Evolutionary conservation across 768 basidiomycete genomes (phyloP).

Genomic region (Tulasnella sp.): DNA sequence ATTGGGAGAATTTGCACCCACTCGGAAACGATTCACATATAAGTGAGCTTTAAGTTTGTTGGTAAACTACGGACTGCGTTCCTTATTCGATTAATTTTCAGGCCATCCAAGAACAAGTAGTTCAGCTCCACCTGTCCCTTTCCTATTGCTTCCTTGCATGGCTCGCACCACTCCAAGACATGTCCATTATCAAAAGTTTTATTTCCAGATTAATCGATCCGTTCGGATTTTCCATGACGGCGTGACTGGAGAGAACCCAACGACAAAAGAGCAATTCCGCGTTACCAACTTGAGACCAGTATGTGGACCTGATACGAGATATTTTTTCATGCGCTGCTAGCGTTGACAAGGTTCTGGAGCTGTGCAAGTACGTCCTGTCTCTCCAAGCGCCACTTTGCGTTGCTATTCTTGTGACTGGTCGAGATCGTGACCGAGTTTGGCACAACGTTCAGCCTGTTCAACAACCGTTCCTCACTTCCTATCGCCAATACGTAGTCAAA

Average conservation of each 20-base stretch:
- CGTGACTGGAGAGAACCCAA: neutral
- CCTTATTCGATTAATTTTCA: neutral
- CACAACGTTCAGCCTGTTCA: conserved; percentile 70
- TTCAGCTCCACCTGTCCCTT: neutral
- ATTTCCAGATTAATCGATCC: neutral
- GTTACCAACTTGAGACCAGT: neutral
- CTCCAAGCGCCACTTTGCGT: conserved; percentile 62
- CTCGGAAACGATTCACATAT: conserved; percentile 80
- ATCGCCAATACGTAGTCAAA: conserved; percentile 60
- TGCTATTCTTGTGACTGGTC: conserved; percentile 65
- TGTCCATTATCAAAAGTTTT: neutral
- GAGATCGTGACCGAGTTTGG: conserved; percentile 67
- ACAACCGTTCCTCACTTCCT: conserved; percentile 71
- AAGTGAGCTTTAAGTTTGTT: conserved; percentile 55
- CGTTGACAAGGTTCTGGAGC: neutral
- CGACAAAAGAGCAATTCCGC: neutral
- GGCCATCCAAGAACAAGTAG: conserved; percentile 25
- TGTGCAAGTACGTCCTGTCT: neutral
- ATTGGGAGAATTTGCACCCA: conserved; percentile 88
- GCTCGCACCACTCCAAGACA: neutral
- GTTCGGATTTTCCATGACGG: neutral
- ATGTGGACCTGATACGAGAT: too few species aligned
- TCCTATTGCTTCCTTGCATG: neutral
- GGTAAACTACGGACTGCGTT: neutral
- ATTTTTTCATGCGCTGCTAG: neutral